Evolutionary conservation across 1,139 yeast species (phyloP), one percentile per base, ranked within the genome.

Genomic region (Blastobotrys petasosporus): DNA sequence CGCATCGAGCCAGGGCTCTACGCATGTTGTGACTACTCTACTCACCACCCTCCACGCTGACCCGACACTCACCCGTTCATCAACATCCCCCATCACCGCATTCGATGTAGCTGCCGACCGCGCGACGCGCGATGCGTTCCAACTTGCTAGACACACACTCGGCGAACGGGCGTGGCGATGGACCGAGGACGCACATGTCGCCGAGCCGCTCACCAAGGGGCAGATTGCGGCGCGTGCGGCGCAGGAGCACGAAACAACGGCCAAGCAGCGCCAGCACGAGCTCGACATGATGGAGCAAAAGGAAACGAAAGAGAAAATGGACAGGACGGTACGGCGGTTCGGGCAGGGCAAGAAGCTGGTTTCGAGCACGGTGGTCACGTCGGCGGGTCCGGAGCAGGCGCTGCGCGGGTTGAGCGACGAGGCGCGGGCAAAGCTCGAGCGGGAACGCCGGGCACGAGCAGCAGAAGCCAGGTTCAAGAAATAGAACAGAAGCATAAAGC

Each of bases 391-490:
- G 42, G 53, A 58, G 41, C 36, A 53, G 10, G 58, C 58, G 5
- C 48, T 58, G 17, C 48, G 62, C 3, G 73, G 72, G 0, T 62
- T 82, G 46, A 69, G 75, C 9, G 90, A 82, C 1, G 86, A 81
- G 35, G 96, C 90, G 54, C 75, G 78, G 58, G 73, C 74, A 74
- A 76, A 81, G 58, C 66, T 92, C 30, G 88, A 90, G 83, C 76
- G 98, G 51, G 98, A 92, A 58, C 90, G 92, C 60, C 71, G 98
- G 46, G 97, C 97, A 0, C 74, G 97, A 51, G 99, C 99, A 0
- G 97, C 96, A 0, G 97, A 92, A 62, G 96, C 94, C 0, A 74
- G 99, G 55, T 62, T 90, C 59, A 68, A 66, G 39, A 43, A 60
- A 50, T 32, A 41, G 17, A 35, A 44, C 20, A 32, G 17, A 29